A percentile compares a stretch with the other conserved stretches of the same genome.
phyloP scores from a whole-genome alignment of 2,329 filamentous ascomycete species.

The Dendryphion nanum region DNA sequence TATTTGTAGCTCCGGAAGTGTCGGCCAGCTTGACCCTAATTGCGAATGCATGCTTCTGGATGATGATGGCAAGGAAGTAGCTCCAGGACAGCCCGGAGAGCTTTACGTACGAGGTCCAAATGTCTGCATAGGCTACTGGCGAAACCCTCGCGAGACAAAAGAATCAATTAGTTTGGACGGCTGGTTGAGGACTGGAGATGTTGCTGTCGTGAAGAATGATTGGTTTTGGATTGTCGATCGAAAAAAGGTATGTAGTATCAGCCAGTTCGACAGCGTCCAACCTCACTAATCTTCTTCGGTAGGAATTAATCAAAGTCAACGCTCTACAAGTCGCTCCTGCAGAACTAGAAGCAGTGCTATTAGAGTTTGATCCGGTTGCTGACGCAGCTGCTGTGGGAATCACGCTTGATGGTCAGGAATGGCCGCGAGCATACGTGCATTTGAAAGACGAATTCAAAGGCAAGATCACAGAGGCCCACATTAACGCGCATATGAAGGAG shows the following conservation, averaged over 20 bases:
- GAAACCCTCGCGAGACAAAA: constrained; percentile 39
- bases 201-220: constrained; percentile 32
- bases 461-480: constrained; percentile 25
- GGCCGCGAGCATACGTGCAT: constrained; percentile 54
- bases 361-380: constrained; percentile 52
- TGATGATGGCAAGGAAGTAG: constrained; percentile 43
- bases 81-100: constrained; percentile 38
- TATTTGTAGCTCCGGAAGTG: constrained; percentile 32
- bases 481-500: constrained; percentile 40
- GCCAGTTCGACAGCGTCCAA: background rate
- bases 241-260: constrained; percentile 27
- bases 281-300: constrained; percentile 1
- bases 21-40: constrained; percentile 42
- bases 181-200: constrained; percentile 39
- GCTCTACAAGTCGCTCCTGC: constrained; percentile 38
- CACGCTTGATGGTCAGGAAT: constrained; percentile 50
- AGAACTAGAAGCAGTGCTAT: constrained; percentile 50
- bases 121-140: constrained; percentile 43
- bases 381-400: constrained; percentile 58
- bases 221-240: constrained; percentile 40
- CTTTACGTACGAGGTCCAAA: constrained; percentile 42
- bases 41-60: constrained; percentile 42
- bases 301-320: constrained; percentile 45
- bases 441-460: constrained; percentile 48
- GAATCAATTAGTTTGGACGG: constrained; percentile 38